These are phyloP conservation scores for Penicillium griseofulvum DNA, from an alignment of 2,329 filamentous ascomycete species.

Conservation along the genomic window DNA sequence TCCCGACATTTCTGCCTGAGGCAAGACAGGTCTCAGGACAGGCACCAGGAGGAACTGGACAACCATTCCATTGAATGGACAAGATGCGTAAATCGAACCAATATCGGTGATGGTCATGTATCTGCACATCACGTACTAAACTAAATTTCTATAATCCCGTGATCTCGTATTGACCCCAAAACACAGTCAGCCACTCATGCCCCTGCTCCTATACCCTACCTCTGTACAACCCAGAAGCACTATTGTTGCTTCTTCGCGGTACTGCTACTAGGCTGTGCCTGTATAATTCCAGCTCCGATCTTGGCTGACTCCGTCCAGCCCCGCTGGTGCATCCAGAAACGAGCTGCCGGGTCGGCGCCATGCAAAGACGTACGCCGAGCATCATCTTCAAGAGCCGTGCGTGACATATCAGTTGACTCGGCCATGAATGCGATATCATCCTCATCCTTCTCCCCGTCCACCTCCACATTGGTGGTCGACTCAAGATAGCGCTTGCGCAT, in stretches of 20 bases:
- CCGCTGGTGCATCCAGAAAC: conserved; percentile 47
- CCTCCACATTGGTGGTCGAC: conserved; percentile 24
- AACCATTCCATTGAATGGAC: not conserved
- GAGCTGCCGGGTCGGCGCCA: conserved; percentile 31
- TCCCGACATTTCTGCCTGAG: not conserved
- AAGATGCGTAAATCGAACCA: not conserved
- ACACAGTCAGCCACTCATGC: not conserved
- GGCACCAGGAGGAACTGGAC: not conserved
- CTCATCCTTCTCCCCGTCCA: conserved; percentile 22
- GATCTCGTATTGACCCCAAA: not conserved
- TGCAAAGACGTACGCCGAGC: conserved; percentile 37
- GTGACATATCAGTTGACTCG: conserved; percentile 33
- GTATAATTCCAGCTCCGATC: conserved; percentile 43
- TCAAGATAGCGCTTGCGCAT: conserved; percentile 77
- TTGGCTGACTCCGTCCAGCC: conserved; percentile 44
- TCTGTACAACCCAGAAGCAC: not conserved
- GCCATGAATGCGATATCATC: conserved; percentile 1
- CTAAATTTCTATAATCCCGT: not conserved
- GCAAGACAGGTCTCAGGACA: not conserved
- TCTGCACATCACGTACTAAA: not conserved
- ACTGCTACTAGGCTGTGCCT: conserved; percentile 25
- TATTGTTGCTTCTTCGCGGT: conserved; percentile 39
- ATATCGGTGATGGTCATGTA: not conserved
- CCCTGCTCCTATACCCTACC: not conserved
- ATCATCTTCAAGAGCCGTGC: conserved; percentile 44